phyloP scores from a whole-genome alignment of 2,329 filamentous ascomycete genomes.

The Aspergillus japonicus region DNA sequence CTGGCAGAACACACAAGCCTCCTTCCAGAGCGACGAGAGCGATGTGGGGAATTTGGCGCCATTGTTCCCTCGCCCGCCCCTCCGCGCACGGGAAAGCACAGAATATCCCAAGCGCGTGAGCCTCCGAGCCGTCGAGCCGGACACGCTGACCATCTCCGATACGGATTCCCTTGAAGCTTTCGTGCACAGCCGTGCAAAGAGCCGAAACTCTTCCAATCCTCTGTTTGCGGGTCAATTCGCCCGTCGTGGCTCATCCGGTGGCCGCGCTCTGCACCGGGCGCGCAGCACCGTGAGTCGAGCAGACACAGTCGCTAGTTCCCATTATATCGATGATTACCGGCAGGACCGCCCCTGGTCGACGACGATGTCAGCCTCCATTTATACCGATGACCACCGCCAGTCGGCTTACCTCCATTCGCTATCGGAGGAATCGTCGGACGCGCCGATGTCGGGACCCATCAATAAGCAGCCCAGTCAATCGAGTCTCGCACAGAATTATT shows the following conservation, averaged over 20 bases:
- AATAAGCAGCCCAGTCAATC: constrained; percentile 32
- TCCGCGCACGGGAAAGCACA: constrained; percentile 27
- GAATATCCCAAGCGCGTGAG: constrained; percentile 33
- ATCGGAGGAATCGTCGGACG: constrained; percentile 25
- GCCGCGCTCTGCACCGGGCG: constrained; percentile 36
- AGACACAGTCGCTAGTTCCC: constrained; percentile 36
- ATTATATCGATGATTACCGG: constrained; percentile 31
- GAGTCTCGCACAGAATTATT: constrained; percentile 40
- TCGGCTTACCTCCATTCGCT: constrained; percentile 32
- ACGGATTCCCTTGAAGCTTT: constrained; percentile 40
- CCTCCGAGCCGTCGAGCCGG: constrained; percentile 31
- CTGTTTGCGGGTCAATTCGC: constrained; percentile 38
- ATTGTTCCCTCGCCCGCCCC: constrained; percentile 37
- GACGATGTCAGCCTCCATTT: constrained; percentile 36
- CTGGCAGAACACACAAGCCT: constrained; percentile 39
- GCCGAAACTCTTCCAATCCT: constrained; percentile 40
- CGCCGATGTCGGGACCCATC: constrained; percentile 22
- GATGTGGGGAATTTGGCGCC: constrained; percentile 37
- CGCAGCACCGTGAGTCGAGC: constrained; percentile 37
- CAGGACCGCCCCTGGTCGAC: constrained; percentile 36
- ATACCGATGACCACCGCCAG: constrained; percentile 35
- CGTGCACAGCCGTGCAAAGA: constrained; percentile 39
- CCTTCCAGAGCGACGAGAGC: constrained; percentile 37
- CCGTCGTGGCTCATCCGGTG: constrained; percentile 33
- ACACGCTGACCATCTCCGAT: constrained; percentile 33